A percentile compares a stretch with the other conserved stretches of the same genome.
These are phyloP conservation scores for Chalciporus sphaerocephalus DNA, from an alignment of 768 basidiomycete species.

Conservation along the genomic window DNA sequence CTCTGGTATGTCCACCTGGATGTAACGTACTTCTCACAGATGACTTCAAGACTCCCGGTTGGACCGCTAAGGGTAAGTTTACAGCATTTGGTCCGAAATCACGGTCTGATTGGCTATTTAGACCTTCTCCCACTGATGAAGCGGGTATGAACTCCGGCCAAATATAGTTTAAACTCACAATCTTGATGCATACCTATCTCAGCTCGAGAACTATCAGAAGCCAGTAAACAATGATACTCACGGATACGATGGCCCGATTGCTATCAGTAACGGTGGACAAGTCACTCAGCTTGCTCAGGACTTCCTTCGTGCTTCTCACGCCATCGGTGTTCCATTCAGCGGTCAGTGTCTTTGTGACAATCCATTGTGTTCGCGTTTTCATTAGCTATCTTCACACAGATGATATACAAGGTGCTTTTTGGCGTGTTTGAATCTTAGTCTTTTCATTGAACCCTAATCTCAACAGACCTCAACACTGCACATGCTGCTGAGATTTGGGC, in stretches of 20 bases:
- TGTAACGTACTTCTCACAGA: slow-evolving; percentile 34
- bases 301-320: slow-evolving; percentile 60
- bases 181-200: background rate
- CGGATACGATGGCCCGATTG: slow-evolving; percentile 71
- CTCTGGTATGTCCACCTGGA: background rate
- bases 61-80: slow-evolving; percentile 55
- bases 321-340: slow-evolving; percentile 60
- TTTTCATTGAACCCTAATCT: background rate
- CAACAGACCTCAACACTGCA: slow-evolving; percentile 49
- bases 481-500: slow-evolving; percentile 72
- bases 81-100: background rate
- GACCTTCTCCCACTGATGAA: slow-evolving; percentile 73
- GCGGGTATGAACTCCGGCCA: slow-evolving; percentile 34
- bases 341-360: slow-evolving; percentile 35
- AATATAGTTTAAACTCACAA: background rate
- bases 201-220: slow-evolving; percentile 77
- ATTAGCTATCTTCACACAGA: slow-evolving; percentile 34
- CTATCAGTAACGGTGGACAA: slow-evolving; percentile 66
- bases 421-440: background rate
- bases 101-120: slow-evolving; percentile 20
- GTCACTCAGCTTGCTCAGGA: slow-evolving; percentile 63
- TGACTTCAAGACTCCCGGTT: slow-evolving; percentile 69
- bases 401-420: slow-evolving; percentile 51
- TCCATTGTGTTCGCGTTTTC: background rate
- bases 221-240: slow-evolving; percentile 62